phyloP scores from a whole-genome alignment of 139 green algal genomes.

The Chlorella vulgaris region DNA sequence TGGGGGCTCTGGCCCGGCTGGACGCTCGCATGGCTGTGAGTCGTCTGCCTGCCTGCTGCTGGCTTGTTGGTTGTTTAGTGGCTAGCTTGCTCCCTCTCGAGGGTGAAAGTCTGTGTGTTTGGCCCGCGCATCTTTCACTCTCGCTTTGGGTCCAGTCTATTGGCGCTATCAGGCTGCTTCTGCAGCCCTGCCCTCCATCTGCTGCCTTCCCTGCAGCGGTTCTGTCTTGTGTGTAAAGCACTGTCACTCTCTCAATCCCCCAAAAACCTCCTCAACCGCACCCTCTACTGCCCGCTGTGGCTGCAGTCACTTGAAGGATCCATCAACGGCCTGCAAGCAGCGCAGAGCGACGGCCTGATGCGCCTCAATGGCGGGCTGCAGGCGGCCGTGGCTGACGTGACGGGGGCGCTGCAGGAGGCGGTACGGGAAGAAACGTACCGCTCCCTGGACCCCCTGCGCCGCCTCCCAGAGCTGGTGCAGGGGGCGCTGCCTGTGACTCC shows the following conservation, averaged over 20 bases:
- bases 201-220: too few species aligned
- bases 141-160: too few species aligned
- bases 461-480: slow-evolving; percentile 42
- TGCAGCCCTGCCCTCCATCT: too few species aligned
- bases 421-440: slow-evolving; percentile 31
- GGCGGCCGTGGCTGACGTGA: slow-evolving; percentile 23
- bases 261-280: neutral
- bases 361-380: slow-evolving; percentile 17
- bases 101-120: too few species aligned
- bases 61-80: too few species aligned
- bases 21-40: slow-evolving; percentile 39
- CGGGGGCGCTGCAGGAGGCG: slow-evolving; percentile 29
- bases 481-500: slow-evolving; percentile 26
- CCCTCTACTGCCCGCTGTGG: neutral
- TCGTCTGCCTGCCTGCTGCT: too few species aligned
- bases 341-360: slow-evolving; percentile 25
- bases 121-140: too few species aligned
- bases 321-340: slow-evolving; percentile 33
- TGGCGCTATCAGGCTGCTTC: too few species aligned
- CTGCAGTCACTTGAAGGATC: slow-evolving; percentile 37
- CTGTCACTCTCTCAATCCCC: too few species aligned
- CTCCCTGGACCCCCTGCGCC: slow-evolving; percentile 34
- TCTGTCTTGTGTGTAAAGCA: too few species aligned
- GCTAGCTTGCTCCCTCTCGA: too few species aligned
- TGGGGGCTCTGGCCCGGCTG: slow-evolving; percentile 32